Evolutionary conservation across 1,284 basidiomycete genomes (phyloP), one percentile per base, ranked within the genome.

Genomic region (Boletus hoseneyae): DNA sequence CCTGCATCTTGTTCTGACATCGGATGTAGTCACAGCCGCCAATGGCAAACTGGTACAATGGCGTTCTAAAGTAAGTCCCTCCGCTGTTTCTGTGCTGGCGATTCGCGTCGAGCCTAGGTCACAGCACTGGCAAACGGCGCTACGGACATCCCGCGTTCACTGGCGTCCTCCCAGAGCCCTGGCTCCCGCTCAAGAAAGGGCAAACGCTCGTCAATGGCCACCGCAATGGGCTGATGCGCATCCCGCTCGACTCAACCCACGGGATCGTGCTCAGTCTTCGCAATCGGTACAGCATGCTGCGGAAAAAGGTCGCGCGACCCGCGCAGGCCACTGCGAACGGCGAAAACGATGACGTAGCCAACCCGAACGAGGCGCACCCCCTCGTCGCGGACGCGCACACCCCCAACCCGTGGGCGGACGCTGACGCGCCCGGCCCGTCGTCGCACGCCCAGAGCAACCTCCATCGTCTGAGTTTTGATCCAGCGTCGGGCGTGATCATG

Each of bases 101-200:
- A 25, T 6, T 25, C 23, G 23, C 23, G 6, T 7, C 7, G 23
- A 25, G 6, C 23, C 23, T 25, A 25, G 23, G 23, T 25, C 23
- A 5, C 23, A 90, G 87, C 60, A 93, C 90, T 11, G 90, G 90
- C 3, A 90, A 90, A 63, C 73, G 87, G 44, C 82, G 93, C 46
- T 97, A 96, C 59, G 93, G 89, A 0, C 93, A 97, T 60, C 93
- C 93, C 1, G 94, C 93, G 0, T 74, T 97, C 16, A 90, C 86
- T 12, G 93, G 93, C 0, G 80, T 88, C 3, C 78, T 97, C 0
- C 94, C 93, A 0, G 82, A 87, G 53, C 93, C 93, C 0, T 97
- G 93, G 93, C 77, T 97, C 1, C 94, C 93, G 0, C 69, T 90
- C 43, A 89, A 88, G 72, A 90, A 85, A 63, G 83, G 85, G 2